Percentiles rank a stretch among this genome's conserved stretches.
Conservation (phyloP, 2,329 filamentous ascomycete species). For the Cytospora schulzeri region DNA sequence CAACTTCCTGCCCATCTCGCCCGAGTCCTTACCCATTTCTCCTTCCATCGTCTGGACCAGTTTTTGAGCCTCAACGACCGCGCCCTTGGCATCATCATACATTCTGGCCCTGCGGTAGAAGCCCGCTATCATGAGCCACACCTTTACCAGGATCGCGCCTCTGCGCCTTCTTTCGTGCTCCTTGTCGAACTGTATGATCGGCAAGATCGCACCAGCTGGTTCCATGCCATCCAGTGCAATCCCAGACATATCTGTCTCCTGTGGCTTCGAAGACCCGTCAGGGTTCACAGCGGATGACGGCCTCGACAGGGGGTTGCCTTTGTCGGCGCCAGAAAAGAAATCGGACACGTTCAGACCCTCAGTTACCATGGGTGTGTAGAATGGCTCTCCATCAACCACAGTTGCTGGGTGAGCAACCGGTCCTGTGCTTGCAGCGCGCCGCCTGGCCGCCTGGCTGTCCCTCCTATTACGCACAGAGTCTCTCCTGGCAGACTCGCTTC, state of each 20-base stretch:
- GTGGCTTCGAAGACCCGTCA: slow-evolving; percentile 45
- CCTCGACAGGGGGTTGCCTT: slow-evolving; percentile 42
- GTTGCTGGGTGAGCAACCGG: slow-evolving; percentile 43
- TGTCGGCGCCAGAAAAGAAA: slow-evolving; percentile 47
- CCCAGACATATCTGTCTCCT: slow-evolving; percentile 44
- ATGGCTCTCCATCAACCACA: slow-evolving; percentile 53
- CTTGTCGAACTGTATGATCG: slow-evolving; percentile 56
- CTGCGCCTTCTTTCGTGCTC: slow-evolving; percentile 55
- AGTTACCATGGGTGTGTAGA: slow-evolving; percentile 51
- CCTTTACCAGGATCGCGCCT: slow-evolving; percentile 64
- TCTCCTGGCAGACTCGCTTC: slow-evolving; percentile 51
- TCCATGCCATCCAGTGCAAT: slow-evolving; percentile 44
- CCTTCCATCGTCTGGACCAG: slow-evolving; percentile 72
- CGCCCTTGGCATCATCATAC: slow-evolving; percentile 77
- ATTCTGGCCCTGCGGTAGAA: slow-evolving; percentile 84
- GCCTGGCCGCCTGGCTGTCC: slow-evolving; percentile 52
- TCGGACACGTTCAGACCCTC: slow-evolving; percentile 41
- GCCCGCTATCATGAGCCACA: slow-evolving; percentile 89
- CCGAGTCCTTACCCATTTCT: slow-evolving; percentile 60
- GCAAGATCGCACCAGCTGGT: slow-evolving; percentile 50
- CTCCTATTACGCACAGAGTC: slow-evolving; percentile 58
- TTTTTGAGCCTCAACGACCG: slow-evolving; percentile 79
- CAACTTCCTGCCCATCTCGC: slow-evolving; percentile 62
- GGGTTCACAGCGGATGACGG: slow-evolving; percentile 45
- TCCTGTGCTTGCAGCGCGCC: slow-evolving; percentile 48